A percentile compares a stretch with the other conserved stretches of the same genome.
These are phyloP conservation scores for Erythrobasidium yunnanense DNA, from an alignment of 768 basidiomycete genomes.

Conservation along the genomic window DNA sequence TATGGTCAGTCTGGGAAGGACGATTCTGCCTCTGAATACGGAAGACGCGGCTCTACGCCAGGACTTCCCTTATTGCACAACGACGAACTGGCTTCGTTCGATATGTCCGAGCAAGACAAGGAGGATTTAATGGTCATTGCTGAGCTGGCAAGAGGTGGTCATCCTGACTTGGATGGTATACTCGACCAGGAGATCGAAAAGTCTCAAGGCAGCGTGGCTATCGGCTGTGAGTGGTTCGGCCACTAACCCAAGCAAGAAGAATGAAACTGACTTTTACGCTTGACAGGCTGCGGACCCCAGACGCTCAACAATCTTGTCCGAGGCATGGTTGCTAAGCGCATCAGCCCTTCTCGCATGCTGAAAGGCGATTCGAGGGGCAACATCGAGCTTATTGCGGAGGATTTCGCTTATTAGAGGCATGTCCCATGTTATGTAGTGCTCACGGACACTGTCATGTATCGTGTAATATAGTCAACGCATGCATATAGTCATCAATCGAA, in stretches of 20 bases:
- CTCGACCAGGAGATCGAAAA: constrained; percentile 55
- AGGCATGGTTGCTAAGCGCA: constrained; percentile 54
- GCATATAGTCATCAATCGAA: no score
- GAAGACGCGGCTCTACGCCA: not conserved
- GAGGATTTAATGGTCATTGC: constrained; percentile 52
- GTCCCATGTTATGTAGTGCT: not conserved
- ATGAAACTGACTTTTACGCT: not conserved
- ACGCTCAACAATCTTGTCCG: constrained; percentile 60
- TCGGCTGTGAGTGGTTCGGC: constrained; percentile 53
- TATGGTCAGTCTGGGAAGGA: not conserved
- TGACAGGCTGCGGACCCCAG: constrained; percentile 62
- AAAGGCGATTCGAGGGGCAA: constrained; percentile 38
- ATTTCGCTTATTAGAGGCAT: constrained; percentile 18
- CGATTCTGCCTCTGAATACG: not conserved
- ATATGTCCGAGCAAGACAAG: constrained; percentile 53
- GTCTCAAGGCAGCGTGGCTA: constrained; percentile 52
- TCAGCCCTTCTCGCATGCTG: constrained; percentile 50
- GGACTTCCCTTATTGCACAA: constrained; percentile 12
- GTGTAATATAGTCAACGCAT: no score
- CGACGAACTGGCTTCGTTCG: constrained; percentile 38
- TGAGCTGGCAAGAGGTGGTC: constrained; percentile 57
- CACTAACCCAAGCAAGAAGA: not conserved
- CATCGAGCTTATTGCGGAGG: constrained; percentile 15
- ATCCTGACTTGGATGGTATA: constrained; percentile 55
- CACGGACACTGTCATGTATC: no score